Evolutionary conservation across 768 basidiomycete genomes (phyloP).

Genomic region (Myochromella boudieri): DNA sequence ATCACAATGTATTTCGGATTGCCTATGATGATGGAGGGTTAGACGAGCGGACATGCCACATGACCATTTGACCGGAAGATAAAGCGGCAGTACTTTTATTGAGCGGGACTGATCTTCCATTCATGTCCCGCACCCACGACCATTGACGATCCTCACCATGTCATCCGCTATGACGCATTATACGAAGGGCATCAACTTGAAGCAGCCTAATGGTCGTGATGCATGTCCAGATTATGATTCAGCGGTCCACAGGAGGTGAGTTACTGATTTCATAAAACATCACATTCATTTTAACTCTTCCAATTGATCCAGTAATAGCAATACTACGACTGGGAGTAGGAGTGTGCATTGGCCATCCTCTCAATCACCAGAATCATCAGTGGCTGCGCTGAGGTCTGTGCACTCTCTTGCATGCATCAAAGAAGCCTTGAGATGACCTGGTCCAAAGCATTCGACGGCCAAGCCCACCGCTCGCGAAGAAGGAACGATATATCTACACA

Average conservation of each 20-base stretch:
- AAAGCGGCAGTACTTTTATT: no score
- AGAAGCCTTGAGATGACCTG: slow-evolving; percentile 1
- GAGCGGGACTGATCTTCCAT: no score
- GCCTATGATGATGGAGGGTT: no score
- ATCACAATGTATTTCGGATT: no score
- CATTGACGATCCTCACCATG: slow-evolving; percentile 3
- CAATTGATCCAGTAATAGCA: slow-evolving; percentile 21
- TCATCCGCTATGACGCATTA: no score
- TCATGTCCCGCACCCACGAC: slow-evolving; percentile 13
- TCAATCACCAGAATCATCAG: slow-evolving; percentile 13
- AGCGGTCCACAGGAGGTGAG: slow-evolving; percentile 39
- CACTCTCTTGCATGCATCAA: no score
- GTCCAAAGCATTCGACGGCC: slow-evolving; percentile 8
- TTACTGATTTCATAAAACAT: slow-evolving; percentile 1
- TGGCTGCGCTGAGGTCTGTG: slow-evolving; percentile 20
- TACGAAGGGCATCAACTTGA: no score
- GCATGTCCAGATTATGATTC: slow-evolving; percentile 42
- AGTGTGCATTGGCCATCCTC: slow-evolving; percentile 24
- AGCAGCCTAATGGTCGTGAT: slow-evolving; percentile 21
- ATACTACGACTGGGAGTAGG: slow-evolving; percentile 17
- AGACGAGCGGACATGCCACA: no score
- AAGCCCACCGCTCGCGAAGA: slow-evolving; percentile 22
- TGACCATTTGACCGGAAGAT: no score
- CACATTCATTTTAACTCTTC: not conserved
- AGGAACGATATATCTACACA: slow-evolving; percentile 51